Conservation (phyloP, 1,284 basidiomycete species). For the Exsudoporus floridanus region DNA sequence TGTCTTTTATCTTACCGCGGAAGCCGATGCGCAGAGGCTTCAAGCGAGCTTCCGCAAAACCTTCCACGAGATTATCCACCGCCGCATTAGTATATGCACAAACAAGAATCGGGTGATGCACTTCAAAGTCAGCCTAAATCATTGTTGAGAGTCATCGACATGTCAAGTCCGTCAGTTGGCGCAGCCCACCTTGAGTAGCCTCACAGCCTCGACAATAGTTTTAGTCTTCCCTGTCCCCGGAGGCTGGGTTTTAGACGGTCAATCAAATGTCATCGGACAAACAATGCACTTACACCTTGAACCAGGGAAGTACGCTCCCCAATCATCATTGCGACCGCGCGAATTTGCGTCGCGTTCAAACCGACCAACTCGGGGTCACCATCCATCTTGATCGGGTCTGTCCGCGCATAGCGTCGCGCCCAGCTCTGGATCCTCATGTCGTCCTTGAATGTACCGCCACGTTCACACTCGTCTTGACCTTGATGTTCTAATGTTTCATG, state of each 20-base stretch:
- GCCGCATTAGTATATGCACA: constrained; percentile 94
- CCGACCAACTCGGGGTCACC: constrained; percentile 74
- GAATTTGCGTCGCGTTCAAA: constrained; percentile 78
- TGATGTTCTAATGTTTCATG: constrained; percentile 39
- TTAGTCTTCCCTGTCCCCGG: constrained; percentile 96
- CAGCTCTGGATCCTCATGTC: constrained; percentile 76
- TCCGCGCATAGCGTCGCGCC: constrained; percentile 64
- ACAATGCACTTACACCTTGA: constrained; percentile 68
- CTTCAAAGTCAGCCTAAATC: constrained; percentile 68
- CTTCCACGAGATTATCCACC: constrained; percentile 89
- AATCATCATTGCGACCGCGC: constrained; percentile 87
- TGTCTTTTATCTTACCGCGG: constrained; percentile 57
- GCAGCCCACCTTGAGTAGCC: constrained; percentile 69
- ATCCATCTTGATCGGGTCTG: constrained; percentile 65
- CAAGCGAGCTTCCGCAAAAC: constrained; percentile 61
- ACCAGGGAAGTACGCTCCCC: constrained; percentile 77
- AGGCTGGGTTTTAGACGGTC: constrained; percentile 50
- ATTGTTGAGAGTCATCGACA: neutral
- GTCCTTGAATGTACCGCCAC: constrained; percentile 58
- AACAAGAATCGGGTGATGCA: constrained; percentile 82
- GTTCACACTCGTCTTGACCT: constrained; percentile 23
- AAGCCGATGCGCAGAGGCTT: constrained; percentile 78
- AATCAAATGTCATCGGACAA: constrained; percentile 1
- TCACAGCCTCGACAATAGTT: constrained; percentile 85
- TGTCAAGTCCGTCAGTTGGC: neutral